These are phyloP conservation scores for Sisymbrium altissimum DNA, from an alignment of 345 rosid species.

Conservation along the genomic window DNA sequence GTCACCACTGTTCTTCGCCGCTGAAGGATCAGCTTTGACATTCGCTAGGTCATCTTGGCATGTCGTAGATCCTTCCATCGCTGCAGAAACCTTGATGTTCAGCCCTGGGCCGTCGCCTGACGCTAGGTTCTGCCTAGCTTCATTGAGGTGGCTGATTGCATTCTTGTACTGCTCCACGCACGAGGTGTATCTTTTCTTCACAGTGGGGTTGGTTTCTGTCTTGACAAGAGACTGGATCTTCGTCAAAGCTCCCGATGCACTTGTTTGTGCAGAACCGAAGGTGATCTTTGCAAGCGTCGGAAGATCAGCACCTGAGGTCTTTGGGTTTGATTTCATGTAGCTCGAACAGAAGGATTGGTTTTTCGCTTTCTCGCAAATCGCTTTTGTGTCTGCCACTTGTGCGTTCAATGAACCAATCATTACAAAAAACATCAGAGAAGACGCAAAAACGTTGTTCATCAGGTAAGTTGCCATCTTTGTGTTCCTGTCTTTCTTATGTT, in stretches of 20 bases:
- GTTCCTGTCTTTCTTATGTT: background rate
- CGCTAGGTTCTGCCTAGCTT: constrained; percentile 10
- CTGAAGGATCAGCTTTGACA: constrained; percentile 17
- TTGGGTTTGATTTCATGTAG: constrained; percentile 24
- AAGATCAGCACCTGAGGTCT: constrained; percentile 12
- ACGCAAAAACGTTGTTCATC: constrained; percentile 9
- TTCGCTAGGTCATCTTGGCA: constrained; percentile 9
- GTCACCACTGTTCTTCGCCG: constrained; percentile 19
- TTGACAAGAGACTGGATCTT: background rate
- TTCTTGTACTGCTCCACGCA: constrained; percentile 13
- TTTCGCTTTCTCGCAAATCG: constrained; percentile 22
- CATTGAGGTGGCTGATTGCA: constrained; percentile 20
- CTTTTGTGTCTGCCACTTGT: constrained; percentile 7
- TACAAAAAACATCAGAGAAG: constrained; percentile 9
- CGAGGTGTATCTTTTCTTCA: constrained; percentile 20
- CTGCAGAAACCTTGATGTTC: constrained; percentile 33
- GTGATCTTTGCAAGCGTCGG: constrained; percentile 17
- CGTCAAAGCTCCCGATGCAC: constrained; percentile 5
- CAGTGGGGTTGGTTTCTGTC: background rate
- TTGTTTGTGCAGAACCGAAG: constrained; percentile 23
- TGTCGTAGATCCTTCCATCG: constrained; percentile 24
- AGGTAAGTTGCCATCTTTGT: constrained; percentile 21
- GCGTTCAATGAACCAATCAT: constrained; percentile 16
- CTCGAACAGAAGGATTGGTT: constrained; percentile 15
- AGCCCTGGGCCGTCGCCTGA: constrained; percentile 11